These are phyloP conservation scores for Bipolaris zeicola DNA, from an alignment of 2,329 filamentous ascomycete species.

Conservation along the genomic window DNA sequence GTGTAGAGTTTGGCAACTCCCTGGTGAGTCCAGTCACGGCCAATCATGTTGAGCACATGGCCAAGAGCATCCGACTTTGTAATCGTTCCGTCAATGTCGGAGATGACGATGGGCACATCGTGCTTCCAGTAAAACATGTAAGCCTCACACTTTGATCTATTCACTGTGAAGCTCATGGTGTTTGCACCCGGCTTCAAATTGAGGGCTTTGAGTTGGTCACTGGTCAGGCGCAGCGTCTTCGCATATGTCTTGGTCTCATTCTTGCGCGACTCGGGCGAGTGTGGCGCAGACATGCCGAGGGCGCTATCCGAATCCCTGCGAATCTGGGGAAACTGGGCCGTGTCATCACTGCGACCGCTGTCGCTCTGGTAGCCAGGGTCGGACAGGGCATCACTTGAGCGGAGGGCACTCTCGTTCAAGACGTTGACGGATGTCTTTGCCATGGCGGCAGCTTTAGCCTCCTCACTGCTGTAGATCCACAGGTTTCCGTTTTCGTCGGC, in stretches of 20 bases:
- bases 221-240: conserved; percentile 93
- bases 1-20: conserved; percentile 97
- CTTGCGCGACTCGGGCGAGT: conserved; percentile 54
- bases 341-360: conserved; percentile 67
- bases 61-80: conserved; percentile 95
- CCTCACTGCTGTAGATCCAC: conserved; percentile 99
- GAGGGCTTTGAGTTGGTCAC: conserved; percentile 88
- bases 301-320: conserved; percentile 73
- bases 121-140: conserved; percentile 94
- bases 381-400: conserved; percentile 79
- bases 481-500: conserved; percentile 95
- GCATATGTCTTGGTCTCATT: conserved; percentile 88
- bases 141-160: conserved; percentile 87
- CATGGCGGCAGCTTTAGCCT: conserved; percentile 88
- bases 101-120: conserved; percentile 93
- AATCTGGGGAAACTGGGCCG: conserved; percentile 60
- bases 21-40: conserved; percentile 95
- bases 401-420: conserved; percentile 58
- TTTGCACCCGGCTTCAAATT: conserved; percentile 85
- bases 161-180: conserved; percentile 94
- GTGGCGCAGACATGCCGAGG: conserved; percentile 66
- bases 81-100: conserved; percentile 97
- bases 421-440: conserved; percentile 62
- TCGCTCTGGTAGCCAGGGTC: conserved; percentile 97
- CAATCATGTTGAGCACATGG: conserved; percentile 94